Evolutionary conservation across 257 asterid species (phyloP).

Genomic region (Penstemon barbatus): DNA sequence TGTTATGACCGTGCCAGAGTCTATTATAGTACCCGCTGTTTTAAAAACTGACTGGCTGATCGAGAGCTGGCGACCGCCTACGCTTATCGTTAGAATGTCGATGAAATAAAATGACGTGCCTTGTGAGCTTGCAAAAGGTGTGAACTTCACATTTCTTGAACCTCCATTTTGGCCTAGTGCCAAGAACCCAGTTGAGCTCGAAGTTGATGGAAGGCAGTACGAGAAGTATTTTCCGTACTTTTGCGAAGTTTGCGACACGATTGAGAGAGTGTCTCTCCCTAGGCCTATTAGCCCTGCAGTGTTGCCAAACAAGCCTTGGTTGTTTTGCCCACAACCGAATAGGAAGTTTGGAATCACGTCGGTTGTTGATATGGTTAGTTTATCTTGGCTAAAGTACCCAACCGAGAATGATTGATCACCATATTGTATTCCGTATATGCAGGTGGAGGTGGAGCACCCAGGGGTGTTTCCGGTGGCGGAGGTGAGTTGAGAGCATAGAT

Average conservation of each 20-base stretch:
- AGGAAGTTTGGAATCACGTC: slow-evolving; percentile 49
- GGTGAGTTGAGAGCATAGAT: slow-evolving; percentile 46
- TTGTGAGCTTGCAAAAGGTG: slow-evolving; percentile 43
- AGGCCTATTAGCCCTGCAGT: slow-evolving; percentile 76
- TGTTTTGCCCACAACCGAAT: slow-evolving; percentile 82
- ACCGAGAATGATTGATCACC: slow-evolving; percentile 60
- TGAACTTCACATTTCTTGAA: slow-evolving; percentile 36
- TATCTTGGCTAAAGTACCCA: slow-evolving; percentile 58
- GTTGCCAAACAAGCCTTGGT: slow-evolving; percentile 57
- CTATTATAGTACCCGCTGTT: slow-evolving; percentile 55
- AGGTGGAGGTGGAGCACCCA: slow-evolving; percentile 42
- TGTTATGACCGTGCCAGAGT: slow-evolving; percentile 79
- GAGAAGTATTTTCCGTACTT: slow-evolving; percentile 66
- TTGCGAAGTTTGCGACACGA: slow-evolving; percentile 60
- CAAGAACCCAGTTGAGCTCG: slow-evolving; percentile 64
- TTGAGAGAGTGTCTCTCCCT: slow-evolving; percentile 51
- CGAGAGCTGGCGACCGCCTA: slow-evolving; percentile 49
- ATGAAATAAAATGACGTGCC: slow-evolving; percentile 50
- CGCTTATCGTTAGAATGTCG: slow-evolving; percentile 37
- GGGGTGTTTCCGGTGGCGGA: slow-evolving; percentile 46
- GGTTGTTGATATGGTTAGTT: slow-evolving; percentile 41
- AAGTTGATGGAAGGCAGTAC: slow-evolving; percentile 62
- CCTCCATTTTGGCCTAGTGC: slow-evolving; percentile 48
- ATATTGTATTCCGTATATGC: slow-evolving; percentile 55
- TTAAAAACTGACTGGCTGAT: slow-evolving; percentile 48